Conservation (phyloP, 148 eudicot genomes). For the Cornus kousa region DNA sequence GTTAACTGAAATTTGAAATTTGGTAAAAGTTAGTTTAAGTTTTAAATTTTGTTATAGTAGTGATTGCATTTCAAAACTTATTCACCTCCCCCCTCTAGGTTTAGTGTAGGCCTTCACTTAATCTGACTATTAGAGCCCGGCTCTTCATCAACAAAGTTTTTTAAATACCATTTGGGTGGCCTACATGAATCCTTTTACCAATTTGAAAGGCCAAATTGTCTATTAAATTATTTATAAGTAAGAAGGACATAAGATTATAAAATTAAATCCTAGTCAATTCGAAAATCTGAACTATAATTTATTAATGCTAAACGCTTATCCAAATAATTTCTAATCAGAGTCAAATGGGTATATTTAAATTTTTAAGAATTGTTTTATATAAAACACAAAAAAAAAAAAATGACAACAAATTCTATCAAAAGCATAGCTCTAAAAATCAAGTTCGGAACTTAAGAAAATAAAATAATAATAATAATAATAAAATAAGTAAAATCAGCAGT, state of each 20-base stretch:
- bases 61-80: no score
- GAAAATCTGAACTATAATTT: background rate
- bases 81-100: no score
- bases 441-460: background rate
- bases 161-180: no score
- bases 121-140: no score
- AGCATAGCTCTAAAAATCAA: conserved; percentile 1
- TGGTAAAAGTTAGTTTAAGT: no score
- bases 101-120: no score
- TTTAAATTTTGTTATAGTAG: no score
- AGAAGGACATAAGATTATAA: background rate
- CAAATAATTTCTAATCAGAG: background rate
- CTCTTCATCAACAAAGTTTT: no score
- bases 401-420: background rate
- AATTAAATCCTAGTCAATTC: background rate
- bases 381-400: background rate
- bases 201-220: background rate
- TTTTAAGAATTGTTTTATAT: background rate
- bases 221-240: background rate
- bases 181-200: no score
- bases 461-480: no score
- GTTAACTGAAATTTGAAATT: no score
- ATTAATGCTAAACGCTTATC: background rate
- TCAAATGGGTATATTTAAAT: background rate
- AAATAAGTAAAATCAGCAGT: background rate